phyloP scores from a whole-genome alignment of 2,329 filamentous ascomycete genomes.

The Eutypa lata region DNA sequence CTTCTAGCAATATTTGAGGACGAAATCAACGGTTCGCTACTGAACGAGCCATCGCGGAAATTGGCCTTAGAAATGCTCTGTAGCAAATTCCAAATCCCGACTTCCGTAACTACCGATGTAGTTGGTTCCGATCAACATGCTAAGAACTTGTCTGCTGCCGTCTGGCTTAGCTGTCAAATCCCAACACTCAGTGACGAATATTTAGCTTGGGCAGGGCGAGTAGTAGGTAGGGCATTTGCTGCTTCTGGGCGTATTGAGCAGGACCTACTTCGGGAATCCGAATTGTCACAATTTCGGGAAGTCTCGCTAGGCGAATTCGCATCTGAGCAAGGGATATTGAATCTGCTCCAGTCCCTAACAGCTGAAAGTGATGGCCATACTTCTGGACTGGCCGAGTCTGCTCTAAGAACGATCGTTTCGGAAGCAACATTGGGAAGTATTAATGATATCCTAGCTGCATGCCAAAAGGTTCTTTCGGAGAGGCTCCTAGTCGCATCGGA shows the following conservation, averaged over 20 bases:
- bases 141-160: constrained; percentile 56
- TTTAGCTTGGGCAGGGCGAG: constrained; percentile 78
- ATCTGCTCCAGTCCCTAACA: constrained; percentile 59
- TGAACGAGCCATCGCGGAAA: constrained; percentile 67
- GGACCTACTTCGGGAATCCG: constrained; percentile 59
- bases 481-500: constrained; percentile 51
- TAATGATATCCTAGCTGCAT: constrained; percentile 46
- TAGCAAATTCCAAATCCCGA: constrained; percentile 65
- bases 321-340: constrained; percentile 63
- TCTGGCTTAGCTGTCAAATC: constrained; percentile 76
- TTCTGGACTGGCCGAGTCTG: constrained; percentile 59
- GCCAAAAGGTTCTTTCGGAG: constrained; percentile 49
- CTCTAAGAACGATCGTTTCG: constrained; percentile 55
- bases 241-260: constrained; percentile 66
- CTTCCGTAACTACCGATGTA: constrained; percentile 60
- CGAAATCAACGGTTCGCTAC: constrained; percentile 57
- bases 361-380: constrained; percentile 53
- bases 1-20: constrained; percentile 79
- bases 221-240: constrained; percentile 80
- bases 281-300: constrained; percentile 47
- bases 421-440: constrained; percentile 47
- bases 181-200: constrained; percentile 64
- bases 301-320: constrained; percentile 44
- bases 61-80: constrained; percentile 73
- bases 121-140: constrained; percentile 66